Percentiles rank a stretch among this genome's conserved stretches.
phyloP scores from a whole-genome alignment of 2,329 filamentous ascomycete genomes.

The Orbilia blumenaviensis region DNA sequence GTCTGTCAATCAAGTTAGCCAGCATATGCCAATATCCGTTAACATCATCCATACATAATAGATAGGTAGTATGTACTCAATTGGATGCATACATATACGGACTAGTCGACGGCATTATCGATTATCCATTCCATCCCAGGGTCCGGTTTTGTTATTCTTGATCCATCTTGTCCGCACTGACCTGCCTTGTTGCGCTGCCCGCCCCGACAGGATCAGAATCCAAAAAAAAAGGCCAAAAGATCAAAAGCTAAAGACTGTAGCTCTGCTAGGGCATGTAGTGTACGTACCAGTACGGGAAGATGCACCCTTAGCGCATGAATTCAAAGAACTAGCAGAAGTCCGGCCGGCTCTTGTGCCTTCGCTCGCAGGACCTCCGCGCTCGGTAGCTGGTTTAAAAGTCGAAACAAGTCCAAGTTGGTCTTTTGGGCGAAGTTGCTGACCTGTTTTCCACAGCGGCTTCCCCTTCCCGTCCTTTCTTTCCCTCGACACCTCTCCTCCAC shows the following conservation, averaged over 20 bases:
- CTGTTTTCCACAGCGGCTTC: conserved; percentile 47
- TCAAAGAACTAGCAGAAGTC: background rate
- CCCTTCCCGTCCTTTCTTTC: conserved; percentile 33
- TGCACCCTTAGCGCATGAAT: conserved; percentile 37
- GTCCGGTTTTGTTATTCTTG: too few relatives aligned
- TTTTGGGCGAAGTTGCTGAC: conserved; percentile 35
- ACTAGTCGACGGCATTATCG: too few relatives aligned
- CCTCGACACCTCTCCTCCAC: conserved; percentile 8
- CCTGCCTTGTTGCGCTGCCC: conserved; percentile 47
- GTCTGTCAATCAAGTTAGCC: too few relatives aligned
- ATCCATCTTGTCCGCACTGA: conserved; percentile 18
- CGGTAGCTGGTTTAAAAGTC: conserved; percentile 48
- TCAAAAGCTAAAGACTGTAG: too few relatives aligned
- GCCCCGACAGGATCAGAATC: conserved; percentile 6
- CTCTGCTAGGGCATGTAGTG: too few relatives aligned
- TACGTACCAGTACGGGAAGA: background rate
- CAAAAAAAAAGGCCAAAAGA: too few relatives aligned
- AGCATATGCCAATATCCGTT: too few relatives aligned
- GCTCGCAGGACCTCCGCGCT: conserved; percentile 36
- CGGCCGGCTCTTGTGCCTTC: conserved; percentile 1
- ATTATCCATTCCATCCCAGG: conserved; percentile 11
- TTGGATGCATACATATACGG: too few relatives aligned
- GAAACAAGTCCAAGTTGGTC: conserved; percentile 45
- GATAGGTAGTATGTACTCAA: background rate
- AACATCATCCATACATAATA: too few relatives aligned